Conservation (phyloP, 257 asterid species). For the Solanum lycopersicoides region DNA sequence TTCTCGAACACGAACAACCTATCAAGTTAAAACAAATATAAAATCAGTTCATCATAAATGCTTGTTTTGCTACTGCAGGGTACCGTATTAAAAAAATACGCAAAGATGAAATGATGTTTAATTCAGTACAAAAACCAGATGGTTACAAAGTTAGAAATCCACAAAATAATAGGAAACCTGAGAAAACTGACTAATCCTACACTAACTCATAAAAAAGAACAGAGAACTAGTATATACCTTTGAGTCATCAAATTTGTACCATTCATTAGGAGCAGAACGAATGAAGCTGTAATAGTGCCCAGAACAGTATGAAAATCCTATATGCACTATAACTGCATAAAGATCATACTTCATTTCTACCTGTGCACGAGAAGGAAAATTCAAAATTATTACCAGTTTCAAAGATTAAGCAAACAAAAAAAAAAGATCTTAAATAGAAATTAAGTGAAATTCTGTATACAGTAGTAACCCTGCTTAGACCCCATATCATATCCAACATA, state of each 20-base stretch:
- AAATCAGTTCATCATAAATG: not conserved
- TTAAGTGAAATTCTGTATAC: not conserved
- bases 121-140: not conserved
- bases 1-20: constrained; percentile 58
- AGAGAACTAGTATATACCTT: constrained; percentile 28
- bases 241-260: constrained; percentile 88
- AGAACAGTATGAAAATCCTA: constrained; percentile 56
- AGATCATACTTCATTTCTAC: constrained; percentile 50
- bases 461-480: not conserved
- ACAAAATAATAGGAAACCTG: not conserved
- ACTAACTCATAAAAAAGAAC: not conserved
- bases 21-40: constrained; percentile 7
- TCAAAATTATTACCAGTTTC: not conserved
- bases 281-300: constrained; percentile 86
- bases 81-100: not conserved
- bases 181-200: not conserved
- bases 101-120: not conserved
- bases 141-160: not conserved
- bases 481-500: not conserved
- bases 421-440: not conserved
- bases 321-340: constrained; percentile 83
- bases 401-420: not conserved
- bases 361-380: constrained; percentile 23
- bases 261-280: constrained; percentile 45
- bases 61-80: not conserved